Conservation (phyloP, 371 early-diverging fungal genomes). For the Mucor racemosus region DNA sequence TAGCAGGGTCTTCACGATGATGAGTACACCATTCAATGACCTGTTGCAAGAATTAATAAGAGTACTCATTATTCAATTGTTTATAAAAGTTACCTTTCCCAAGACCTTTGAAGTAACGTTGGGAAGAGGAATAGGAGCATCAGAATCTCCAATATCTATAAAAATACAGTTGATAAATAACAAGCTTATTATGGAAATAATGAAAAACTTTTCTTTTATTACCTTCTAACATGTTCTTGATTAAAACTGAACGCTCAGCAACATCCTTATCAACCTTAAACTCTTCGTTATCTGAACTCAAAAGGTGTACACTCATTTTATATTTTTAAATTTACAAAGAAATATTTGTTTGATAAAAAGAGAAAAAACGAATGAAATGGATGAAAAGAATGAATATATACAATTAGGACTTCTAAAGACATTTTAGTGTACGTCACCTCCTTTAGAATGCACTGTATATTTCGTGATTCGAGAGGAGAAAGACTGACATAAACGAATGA, state of each 20-base stretch:
- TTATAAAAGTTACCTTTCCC: slow-evolving; percentile 58
- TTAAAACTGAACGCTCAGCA: slow-evolving; percentile 85
- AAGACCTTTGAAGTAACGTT: slow-evolving; percentile 76
- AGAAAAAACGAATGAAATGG: background rate
- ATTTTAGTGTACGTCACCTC: background rate
- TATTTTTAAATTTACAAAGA: background rate
- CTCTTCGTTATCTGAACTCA: slow-evolving; percentile 73
- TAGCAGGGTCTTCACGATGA: slow-evolving; percentile 73
- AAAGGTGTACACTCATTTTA: slow-evolving; percentile 49
- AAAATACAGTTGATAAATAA: background rate
- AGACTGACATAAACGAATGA: background rate
- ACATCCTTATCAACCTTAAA: slow-evolving; percentile 83
- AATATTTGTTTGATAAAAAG: background rate
- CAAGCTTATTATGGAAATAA: background rate
- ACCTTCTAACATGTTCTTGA: slow-evolving; percentile 94
- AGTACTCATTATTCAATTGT: background rate
- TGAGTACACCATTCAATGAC: slow-evolving; percentile 84
- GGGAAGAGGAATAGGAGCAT: slow-evolving; percentile 78
- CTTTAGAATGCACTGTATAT: background rate
- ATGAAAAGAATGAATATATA: background rate
- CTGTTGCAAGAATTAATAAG: slow-evolving; percentile 28
- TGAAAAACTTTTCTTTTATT: slow-evolving; percentile 1
- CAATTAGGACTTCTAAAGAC: background rate
- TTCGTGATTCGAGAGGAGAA: slow-evolving; percentile 2
- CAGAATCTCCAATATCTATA: slow-evolving; percentile 78